Base-by-base conservation (phyloP, 2,329 filamentous ascomycete species). In the Aspergillus sp. region DNA sequence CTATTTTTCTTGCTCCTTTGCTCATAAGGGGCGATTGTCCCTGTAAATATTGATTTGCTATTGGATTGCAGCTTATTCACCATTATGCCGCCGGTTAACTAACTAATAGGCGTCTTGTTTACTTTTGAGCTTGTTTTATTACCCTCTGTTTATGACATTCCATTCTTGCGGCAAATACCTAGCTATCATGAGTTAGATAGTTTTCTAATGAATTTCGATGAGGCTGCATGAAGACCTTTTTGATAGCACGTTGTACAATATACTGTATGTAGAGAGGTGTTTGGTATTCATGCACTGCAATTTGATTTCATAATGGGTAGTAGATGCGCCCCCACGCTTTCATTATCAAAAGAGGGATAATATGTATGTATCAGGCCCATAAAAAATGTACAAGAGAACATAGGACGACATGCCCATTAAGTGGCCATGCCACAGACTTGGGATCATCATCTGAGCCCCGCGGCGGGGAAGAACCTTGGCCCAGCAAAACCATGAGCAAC, bases 401-500 rank as follows among this genome's bases (percentile, higher is more conserved):
- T n/a, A n/a, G 35, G 15, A n/a, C 35, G 35, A 37, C 35, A 37
- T n/a, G 35, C 14, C 15, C 35, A n/a, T 37, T n/a, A 35, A 14
- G 33, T 35, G 33, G 33, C 7, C 11, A 8, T 12, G 31, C 31
- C 11, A 12, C 11, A 33, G 31, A 33, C 21, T 4, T 21, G 21
- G 21, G 21, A 21, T 21, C 21, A 21, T 47, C 54, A 90, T 62
- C 84, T 79, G 64, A 88, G 70, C 45, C 88, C 82, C 27, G 87
- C 76, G 3, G 87, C 84, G 7, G 91, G 90, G 68, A 96, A 95
- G 73, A 88, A 96, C 59, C 93, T 84, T 9, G 90, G 90, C 4
- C 93, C 93, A 0, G 91, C 90, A 74, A 88, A 97, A 0, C 93
- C 93, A 68, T 90, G 88, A 1, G 88, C 90, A 57, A 92, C 84